Percentiles rank a stretch among this genome's conserved stretches.
These are phyloP conservation scores for Pseudovirgaria hyperparasitica DNA, from an alignment of 2,329 filamentous ascomycete genomes.

Conservation along the genomic window DNA sequence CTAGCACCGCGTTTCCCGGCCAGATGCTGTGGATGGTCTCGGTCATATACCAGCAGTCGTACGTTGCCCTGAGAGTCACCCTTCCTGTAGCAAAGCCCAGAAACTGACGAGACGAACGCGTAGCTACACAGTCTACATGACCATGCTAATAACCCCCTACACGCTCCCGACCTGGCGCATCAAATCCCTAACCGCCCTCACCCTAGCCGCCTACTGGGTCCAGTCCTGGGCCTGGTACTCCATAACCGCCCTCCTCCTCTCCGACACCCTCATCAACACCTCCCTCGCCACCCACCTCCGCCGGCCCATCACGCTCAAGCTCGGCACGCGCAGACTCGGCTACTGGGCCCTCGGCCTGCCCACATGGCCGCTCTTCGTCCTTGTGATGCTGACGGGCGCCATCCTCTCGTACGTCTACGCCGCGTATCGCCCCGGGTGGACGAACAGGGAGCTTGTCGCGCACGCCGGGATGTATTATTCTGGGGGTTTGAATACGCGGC, in stretches of 20 bases:
- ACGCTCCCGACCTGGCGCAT: constrained; percentile 29
- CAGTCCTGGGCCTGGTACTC: constrained; percentile 36
- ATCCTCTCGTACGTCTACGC: constrained; percentile 32
- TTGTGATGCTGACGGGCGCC: constrained; percentile 21
- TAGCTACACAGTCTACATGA: constrained; percentile 37
- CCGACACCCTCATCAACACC: constrained; percentile 31
- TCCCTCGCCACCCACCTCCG: constrained; percentile 18
- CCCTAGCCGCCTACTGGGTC: constrained; percentile 34
- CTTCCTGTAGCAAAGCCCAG: no score
- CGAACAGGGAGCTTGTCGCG: constrained; percentile 24
- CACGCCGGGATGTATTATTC: constrained; percentile 30
- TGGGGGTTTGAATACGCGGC: constrained; percentile 22
- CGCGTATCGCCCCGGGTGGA: constrained; percentile 23
- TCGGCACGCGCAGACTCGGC: constrained; percentile 8
- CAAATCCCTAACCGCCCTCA: constrained; percentile 26
- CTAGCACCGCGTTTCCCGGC: constrained; percentile 30
- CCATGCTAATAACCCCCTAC: constrained; percentile 34
- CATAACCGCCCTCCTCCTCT: constrained; percentile 35
- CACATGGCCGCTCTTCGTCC: constrained; percentile 20
- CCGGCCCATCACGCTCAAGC: constrained; percentile 6
- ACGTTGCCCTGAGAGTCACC: no score
- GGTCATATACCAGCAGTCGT: constrained; percentile 32
- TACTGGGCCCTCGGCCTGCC: constrained; percentile 7
- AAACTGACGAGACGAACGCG: no score
- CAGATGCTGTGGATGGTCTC: constrained; percentile 34